These are phyloP conservation scores for Colletotrichum eleusines DNA, from an alignment of 2,329 filamentous ascomycete species.

Conservation along the genomic window DNA sequence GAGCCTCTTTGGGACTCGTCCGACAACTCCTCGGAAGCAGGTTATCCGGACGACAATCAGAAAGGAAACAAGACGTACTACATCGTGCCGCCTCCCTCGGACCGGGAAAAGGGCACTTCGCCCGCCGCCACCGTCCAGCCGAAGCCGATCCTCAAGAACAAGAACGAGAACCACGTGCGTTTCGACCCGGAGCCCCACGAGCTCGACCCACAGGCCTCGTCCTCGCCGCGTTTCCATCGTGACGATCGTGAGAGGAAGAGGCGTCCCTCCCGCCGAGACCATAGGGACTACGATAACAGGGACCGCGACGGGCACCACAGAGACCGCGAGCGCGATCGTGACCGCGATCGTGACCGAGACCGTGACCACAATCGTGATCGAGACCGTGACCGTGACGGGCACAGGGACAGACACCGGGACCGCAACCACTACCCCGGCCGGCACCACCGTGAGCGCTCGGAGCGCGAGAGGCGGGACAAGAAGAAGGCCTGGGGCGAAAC, in stretches of 20 bases:
- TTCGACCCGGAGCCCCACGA: constrained; percentile 64
- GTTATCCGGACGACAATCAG: constrained; percentile 44
- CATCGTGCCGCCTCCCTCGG: constrained; percentile 54
- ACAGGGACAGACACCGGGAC: constrained; percentile 53
- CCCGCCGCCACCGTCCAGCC: constrained; percentile 57
- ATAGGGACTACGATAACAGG: constrained; percentile 43
- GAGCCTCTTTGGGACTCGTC: constrained; percentile 48
- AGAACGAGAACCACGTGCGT: constrained; percentile 67
- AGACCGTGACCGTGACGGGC: constrained; percentile 48
- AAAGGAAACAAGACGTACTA: constrained; percentile 53
- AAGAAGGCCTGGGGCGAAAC: constrained; percentile 66
- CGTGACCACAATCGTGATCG: constrained; percentile 36
- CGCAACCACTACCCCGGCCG: constrained; percentile 54
- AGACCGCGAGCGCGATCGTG: constrained; percentile 53
- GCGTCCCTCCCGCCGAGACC: constrained; percentile 42
- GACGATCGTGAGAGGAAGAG: constrained; percentile 51
- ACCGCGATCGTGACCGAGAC: constrained; percentile 51
- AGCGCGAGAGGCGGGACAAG: constrained; percentile 51
- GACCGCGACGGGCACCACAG: constrained; percentile 53
- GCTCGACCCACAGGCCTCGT: constrained; percentile 51
- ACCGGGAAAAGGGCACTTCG: constrained; percentile 46
- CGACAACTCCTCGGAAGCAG: constrained; percentile 45
- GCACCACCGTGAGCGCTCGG: constrained; percentile 44
- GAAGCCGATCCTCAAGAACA: constrained; percentile 73
- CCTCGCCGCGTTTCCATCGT: constrained; percentile 46